Conservation (phyloP, 106 monocot species). For the Posidonia australis region DNA sequence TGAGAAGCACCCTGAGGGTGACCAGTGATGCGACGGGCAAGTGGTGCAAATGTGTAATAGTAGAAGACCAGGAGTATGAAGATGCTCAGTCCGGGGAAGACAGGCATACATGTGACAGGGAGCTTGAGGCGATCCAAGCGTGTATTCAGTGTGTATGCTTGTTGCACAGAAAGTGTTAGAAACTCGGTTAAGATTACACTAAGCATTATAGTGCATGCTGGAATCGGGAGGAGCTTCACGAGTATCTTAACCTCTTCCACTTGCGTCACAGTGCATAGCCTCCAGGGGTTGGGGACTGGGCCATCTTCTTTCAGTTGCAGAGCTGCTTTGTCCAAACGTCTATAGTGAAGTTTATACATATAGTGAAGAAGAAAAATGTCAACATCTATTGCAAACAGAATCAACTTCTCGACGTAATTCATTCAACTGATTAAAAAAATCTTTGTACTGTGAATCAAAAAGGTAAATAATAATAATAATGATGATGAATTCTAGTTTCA, state of each 20-base stretch:
- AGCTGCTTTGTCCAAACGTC: conserved; percentile 84
- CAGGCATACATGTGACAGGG: conserved; percentile 80
- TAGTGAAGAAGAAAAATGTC: not conserved
- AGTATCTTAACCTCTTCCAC: conserved; percentile 93
- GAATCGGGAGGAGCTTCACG: conserved; percentile 63
- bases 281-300: conserved; percentile 52
- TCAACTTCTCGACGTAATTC: too few relatives aligned
- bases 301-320: conserved; percentile 57
- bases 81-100: conserved; percentile 74
- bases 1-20: conserved; percentile 84
- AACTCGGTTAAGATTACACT: conserved; percentile 72
- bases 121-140: conserved; percentile 57
- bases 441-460: too few relatives aligned
- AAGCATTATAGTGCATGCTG: conserved; percentile 67
- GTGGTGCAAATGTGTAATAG: conserved; percentile 57
- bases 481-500: too few relatives aligned
- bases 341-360: too few relatives aligned
- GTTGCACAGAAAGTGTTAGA: conserved; percentile 81
- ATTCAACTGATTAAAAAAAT: too few relatives aligned
- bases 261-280: conserved; percentile 84
- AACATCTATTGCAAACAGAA: too few relatives aligned
- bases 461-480: too few relatives aligned
- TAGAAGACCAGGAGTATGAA: conserved; percentile 69
- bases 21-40: conserved; percentile 67
- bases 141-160: conserved; percentile 87